Base-by-base conservation (phyloP, 306 rosid genomes). In the Ammopiptanthus mongolicus region DNA sequence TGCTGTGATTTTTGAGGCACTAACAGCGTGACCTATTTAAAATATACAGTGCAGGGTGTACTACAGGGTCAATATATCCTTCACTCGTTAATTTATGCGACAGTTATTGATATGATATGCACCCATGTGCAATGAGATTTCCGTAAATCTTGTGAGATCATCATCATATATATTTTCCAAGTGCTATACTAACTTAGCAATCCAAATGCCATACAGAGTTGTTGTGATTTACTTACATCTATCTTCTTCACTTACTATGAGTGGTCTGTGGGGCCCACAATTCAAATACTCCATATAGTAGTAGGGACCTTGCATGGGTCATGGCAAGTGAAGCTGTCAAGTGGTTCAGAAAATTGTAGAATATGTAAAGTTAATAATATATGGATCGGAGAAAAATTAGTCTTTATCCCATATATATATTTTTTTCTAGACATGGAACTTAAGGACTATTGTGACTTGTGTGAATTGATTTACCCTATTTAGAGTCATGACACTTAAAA, bases 111-210 rank as follows among this genome's bases (percentile, higher is more conserved):
- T 80, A 66, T 63, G 81, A 87, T 86, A 71, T 52, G 74, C 73
- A 65, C 50, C 88, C 90, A 86, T 86, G 91, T 88, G 90, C 80
- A 36, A 25, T 48, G 17, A 22, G 88, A 81, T 84, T 69, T 55
- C 78, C 31, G 75, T 71, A 80, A 83, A 87, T 84, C 86, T 85
- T 74, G 36, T 85, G 81, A 84, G 69, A 63, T 81, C 84, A 82
- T 83, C 78, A 73, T 11, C 47, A 41, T 41, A 41, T 66, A 72
- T 77, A 60, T 77, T 73, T 74, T 39, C 23, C 31, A 37, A 59
- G 31, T 58, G 25, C 72, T 51, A 63, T 71, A 76, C 47, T 23
- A 73, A 81, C 81, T 67, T 62, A 53, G 74, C 72, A 57, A 78
- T 74, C 85, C 47, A 62, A 73, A 58, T 63, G 44, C 83, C 53